Conservation (phyloP, 495 filamentous ascomycete genomes). For the Penicillium desertorum region DNA sequence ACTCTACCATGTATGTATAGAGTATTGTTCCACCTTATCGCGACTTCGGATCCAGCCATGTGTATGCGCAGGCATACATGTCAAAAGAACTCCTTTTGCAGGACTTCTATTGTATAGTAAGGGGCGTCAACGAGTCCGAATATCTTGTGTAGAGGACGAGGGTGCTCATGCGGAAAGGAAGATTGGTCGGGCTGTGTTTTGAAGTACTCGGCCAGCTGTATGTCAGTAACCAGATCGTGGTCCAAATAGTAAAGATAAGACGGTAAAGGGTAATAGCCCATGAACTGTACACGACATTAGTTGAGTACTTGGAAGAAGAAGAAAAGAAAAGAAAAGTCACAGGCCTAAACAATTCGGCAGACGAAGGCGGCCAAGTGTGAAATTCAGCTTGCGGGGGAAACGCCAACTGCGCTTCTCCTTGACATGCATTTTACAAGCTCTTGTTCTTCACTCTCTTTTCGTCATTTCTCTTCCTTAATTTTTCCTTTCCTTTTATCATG, state of each 20-base stretch:
- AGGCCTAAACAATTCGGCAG: constrained; percentile 2
- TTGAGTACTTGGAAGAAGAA: not conserved
- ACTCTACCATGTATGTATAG: not conserved
- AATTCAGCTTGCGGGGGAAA: constrained; percentile 21
- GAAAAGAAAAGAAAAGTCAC: not conserved
- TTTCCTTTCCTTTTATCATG: constrained; percentile 29
- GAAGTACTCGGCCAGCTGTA: not conserved
- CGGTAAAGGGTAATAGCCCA: not conserved
- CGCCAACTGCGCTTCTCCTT: constrained; percentile 7
- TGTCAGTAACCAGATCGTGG: not conserved
- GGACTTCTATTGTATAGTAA: not conserved
- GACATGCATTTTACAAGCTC: not conserved
- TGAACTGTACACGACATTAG: not conserved
- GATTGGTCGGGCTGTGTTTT: not conserved
- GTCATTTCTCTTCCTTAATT: not conserved
- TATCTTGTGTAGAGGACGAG: not conserved
- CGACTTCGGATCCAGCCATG: not conserved
- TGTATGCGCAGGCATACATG: not conserved
- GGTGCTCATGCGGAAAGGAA: too few species aligned
- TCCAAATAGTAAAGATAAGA: not conserved
- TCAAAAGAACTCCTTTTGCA: not conserved
- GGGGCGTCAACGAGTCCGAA: not conserved
- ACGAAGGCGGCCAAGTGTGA: constrained; percentile 17
- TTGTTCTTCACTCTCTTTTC: not conserved
- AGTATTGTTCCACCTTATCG: not conserved